Conservation (phyloP, 2,329 filamentous ascomycete species). For the Colletotrichum sp. region DNA sequence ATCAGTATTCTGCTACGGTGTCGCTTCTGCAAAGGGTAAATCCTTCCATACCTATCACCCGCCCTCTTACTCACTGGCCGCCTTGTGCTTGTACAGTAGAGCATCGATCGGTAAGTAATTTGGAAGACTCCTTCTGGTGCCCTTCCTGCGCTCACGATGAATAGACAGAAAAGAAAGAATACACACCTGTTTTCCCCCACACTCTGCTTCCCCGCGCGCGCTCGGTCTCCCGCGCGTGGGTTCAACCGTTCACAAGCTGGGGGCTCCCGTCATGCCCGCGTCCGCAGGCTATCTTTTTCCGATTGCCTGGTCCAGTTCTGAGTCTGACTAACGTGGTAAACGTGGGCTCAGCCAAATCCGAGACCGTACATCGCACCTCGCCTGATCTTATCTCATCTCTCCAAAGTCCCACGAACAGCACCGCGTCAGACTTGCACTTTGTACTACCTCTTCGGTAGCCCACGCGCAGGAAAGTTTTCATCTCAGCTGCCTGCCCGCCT, state of each 20-base stretch:
- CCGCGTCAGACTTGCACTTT: background rate
- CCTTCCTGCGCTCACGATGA: background rate
- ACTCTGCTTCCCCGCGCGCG: background rate
- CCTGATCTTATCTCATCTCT: background rate
- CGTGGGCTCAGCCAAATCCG: background rate
- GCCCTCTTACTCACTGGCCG: background rate
- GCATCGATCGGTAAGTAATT: background rate
- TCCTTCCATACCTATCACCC: background rate
- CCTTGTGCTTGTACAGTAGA: background rate
- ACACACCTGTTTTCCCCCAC: background rate
- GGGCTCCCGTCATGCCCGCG: background rate
- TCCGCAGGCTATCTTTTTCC: background rate
- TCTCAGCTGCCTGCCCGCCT: background rate
- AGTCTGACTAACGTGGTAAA: background rate
- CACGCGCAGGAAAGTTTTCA: background rate
- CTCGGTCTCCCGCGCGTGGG: background rate
- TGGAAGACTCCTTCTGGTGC: background rate
- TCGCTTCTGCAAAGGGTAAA: background rate
- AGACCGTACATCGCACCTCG: background rate
- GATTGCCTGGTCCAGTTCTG: background rate
- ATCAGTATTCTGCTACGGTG: background rate
- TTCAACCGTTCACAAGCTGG: background rate
- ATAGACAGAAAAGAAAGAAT: background rate
- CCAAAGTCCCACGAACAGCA: background rate
- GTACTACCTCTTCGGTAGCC: background rate